Evolutionary conservation across 495 filamentous ascomycete genomes (phyloP).

Genomic region (Daldinia concentrica): DNA sequence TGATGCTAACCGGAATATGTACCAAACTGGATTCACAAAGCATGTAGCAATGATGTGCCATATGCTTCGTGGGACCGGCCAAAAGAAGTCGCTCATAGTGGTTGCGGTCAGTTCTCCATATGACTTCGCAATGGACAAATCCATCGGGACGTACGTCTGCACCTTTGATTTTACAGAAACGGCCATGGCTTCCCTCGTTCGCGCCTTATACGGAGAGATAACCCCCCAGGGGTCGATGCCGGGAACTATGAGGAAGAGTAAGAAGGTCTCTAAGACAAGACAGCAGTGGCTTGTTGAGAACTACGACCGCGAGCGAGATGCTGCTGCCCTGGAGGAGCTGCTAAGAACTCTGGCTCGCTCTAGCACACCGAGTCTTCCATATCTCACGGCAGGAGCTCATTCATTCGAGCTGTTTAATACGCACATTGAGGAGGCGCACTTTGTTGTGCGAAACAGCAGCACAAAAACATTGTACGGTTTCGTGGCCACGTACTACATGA

Average conservation of each 20-base stretch:
- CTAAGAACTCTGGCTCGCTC: slow-evolving; percentile 68
- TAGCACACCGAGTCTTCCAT: slow-evolving; percentile 65
- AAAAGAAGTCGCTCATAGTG: slow-evolving; percentile 79
- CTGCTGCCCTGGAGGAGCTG: slow-evolving; percentile 72
- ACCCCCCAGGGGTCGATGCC: slow-evolving; percentile 76
- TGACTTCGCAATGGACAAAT: slow-evolving; percentile 91
- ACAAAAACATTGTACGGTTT: slow-evolving; percentile 89
- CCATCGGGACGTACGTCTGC: slow-evolving; percentile 88
- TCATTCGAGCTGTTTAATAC: slow-evolving; percentile 75
- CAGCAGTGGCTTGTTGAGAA: slow-evolving; percentile 91
- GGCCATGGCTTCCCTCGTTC: slow-evolving; percentile 81
- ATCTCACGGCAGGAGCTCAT: slow-evolving; percentile 73
- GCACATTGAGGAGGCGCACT: slow-evolving; percentile 80
- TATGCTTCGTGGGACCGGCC: slow-evolving; percentile 62
- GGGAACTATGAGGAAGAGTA: slow-evolving; percentile 81
- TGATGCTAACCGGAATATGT: slow-evolving; percentile 88
- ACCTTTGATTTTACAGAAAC: slow-evolving; percentile 95
- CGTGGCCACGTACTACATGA: slow-evolving; percentile 83
- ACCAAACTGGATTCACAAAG: slow-evolving; percentile 91
- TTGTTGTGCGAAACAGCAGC: slow-evolving; percentile 89
- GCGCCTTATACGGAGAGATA: slow-evolving; percentile 81
- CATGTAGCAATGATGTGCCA: slow-evolving; percentile 92
- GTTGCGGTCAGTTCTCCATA: slow-evolving; percentile 93
- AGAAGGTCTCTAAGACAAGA: slow-evolving; percentile 79
- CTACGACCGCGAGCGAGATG: slow-evolving; percentile 81